Evolutionary conservation across 2,329 filamentous ascomycete species (phyloP).

Genomic region (Ophiocordyceps sinensis): DNA sequence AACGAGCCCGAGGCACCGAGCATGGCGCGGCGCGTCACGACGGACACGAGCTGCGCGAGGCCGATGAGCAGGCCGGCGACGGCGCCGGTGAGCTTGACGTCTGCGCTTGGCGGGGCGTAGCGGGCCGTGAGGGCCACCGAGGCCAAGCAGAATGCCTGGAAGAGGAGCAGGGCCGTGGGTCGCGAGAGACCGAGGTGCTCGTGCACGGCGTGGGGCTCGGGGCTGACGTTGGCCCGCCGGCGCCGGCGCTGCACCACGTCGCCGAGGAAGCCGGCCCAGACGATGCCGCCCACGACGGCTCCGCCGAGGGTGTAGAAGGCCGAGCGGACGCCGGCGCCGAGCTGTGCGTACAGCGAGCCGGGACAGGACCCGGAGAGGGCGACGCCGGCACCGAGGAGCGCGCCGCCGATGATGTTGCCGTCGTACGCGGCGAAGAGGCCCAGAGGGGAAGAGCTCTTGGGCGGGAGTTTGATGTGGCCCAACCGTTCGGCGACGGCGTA

Average conservation of each 20-base stretch:
- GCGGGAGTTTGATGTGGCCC: conserved; percentile 26
- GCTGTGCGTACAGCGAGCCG: conserved; percentile 48
- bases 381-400: conserved; percentile 51
- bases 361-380: conserved; percentile 50
- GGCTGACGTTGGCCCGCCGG: conserved; percentile 10
- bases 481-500: conserved; percentile 30
- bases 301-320: conserved; percentile 40
- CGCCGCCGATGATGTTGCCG: conserved; percentile 50
- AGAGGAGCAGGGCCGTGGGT: conserved; percentile 20
- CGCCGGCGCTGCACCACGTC: conserved; percentile 16
- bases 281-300: conserved; percentile 37
- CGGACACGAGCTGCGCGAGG: conserved; percentile 39
- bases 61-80: conserved; percentile 46
- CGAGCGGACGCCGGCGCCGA: conserved; percentile 35
- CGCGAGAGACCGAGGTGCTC: conserved; percentile 25
- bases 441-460: conserved; percentile 35
- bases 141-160: conserved; percentile 27
- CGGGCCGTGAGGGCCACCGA: conserved; percentile 23
- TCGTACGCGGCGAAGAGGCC: conserved; percentile 41
- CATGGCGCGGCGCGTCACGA: conserved; percentile 35
- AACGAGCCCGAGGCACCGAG: conserved; percentile 48
- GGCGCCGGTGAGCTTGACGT: conserved; percentile 24
- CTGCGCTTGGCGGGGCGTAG: conserved; percentile 16
- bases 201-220: conserved; percentile 19
- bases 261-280: conserved; percentile 31